Evolutionary conservation across 805 yeast genomes (phyloP).

Genomic region (Nakazawaea laoshanensis): DNA sequence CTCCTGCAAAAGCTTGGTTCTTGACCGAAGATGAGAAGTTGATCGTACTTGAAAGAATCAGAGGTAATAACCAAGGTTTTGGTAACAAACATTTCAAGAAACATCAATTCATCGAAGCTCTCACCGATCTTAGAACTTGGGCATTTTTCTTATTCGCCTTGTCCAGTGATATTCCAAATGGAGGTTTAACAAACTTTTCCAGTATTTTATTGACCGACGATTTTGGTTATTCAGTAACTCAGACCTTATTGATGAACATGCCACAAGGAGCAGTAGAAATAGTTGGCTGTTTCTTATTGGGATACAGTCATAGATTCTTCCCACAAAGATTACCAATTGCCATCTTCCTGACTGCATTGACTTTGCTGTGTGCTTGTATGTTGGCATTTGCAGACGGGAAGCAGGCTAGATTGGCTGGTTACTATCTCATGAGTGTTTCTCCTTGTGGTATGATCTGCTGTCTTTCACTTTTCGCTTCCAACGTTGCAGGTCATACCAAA

Average conservation of each 20-base stretch:
- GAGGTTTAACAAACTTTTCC: constrained; percentile 44
- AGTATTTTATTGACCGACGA: constrained; percentile 32
- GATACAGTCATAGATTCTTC: constrained; percentile 8
- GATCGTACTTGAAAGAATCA: constrained; percentile 46
- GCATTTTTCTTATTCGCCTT: constrained; percentile 35
- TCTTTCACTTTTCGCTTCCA: constrained; percentile 19
- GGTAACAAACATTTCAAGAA: constrained; percentile 46
- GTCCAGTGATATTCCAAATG: constrained; percentile 44
- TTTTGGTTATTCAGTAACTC: constrained; percentile 24
- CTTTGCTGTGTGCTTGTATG: constrained; percentile 16
- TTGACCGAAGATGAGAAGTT: constrained; percentile 36
- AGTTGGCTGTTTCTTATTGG: constrained; percentile 19
- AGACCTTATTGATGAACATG: constrained; percentile 25
- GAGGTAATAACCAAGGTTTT: constrained; percentile 51
- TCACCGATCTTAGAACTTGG: constrained; percentile 45
- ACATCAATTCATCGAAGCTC: constrained; percentile 48
- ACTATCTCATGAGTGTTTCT: constrained; percentile 17
- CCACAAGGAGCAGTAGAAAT: constrained; percentile 30
- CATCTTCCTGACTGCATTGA: constrained; percentile 13
- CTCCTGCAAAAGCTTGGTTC: constrained; percentile 43
- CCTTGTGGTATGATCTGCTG: constrained; percentile 20
- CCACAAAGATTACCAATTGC: constrained; percentile 18
- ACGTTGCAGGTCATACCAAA: constrained; percentile 72
- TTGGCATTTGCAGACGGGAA: constrained; percentile 16
- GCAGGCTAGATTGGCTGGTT: constrained; percentile 27